Conservation (phyloP, 495 filamentous ascomycete species). For the Penicillium lividum region DNA sequence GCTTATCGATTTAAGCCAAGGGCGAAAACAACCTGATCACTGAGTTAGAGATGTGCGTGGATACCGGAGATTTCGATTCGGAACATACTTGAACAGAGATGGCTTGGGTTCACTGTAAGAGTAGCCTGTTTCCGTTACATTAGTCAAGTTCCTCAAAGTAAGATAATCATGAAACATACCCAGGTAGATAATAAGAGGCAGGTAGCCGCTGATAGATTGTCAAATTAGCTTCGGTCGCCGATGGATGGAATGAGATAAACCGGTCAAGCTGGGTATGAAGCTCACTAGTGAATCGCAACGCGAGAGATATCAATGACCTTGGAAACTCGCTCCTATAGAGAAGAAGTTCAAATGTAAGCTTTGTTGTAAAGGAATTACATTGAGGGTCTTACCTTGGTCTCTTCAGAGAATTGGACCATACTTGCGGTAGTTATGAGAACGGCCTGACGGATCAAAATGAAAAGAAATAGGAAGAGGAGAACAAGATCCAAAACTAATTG, state of each 20-base stretch:
- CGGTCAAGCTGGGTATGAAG: background rate
- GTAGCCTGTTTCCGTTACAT: constrained; percentile 62
- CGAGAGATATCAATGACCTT: constrained; percentile 92
- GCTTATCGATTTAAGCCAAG: constrained; percentile 48
- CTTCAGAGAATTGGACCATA: constrained; percentile 92
- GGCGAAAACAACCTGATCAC: constrained; percentile 67
- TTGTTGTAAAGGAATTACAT: background rate
- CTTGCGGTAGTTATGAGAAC: constrained; percentile 21
- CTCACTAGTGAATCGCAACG: constrained; percentile 94
- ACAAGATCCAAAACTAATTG: background rate
- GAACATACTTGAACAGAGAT: constrained; percentile 78
- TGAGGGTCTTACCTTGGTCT: constrained; percentile 72
- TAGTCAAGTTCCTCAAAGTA: background rate
- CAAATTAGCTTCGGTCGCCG: constrained; percentile 12
- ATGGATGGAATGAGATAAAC: background rate
- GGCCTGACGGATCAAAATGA: background rate
- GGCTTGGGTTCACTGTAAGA: constrained; percentile 90
- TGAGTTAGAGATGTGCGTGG: constrained; percentile 17
- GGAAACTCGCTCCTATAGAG: constrained; percentile 84
- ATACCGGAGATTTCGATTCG: background rate
- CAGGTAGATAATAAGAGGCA: constrained; percentile 95
- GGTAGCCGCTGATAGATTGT: constrained; percentile 70
- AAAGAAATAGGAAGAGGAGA: background rate
- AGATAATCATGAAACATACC: constrained; percentile 56
- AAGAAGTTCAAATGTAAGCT: constrained; percentile 8